phyloP scores from a whole-genome alignment of 2,329 filamentous ascomycete species.

The Thelonectria blattea region DNA sequence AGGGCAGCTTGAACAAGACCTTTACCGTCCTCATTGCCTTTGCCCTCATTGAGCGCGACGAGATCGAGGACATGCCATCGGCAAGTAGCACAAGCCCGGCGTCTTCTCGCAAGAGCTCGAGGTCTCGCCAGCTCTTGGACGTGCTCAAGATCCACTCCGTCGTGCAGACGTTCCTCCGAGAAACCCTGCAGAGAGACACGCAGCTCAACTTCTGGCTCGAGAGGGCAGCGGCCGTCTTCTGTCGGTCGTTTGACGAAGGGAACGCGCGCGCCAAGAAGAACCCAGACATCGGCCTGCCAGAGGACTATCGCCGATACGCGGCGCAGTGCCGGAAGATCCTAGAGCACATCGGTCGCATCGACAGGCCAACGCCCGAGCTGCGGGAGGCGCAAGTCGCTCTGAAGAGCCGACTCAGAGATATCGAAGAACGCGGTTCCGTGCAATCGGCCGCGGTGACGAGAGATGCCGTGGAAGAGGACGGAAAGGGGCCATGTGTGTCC shows the following conservation, averaged over 20 bases:
- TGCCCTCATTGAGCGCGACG: constrained; percentile 35
- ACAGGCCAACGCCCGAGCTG: constrained; percentile 27
- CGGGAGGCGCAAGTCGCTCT: constrained; percentile 20
- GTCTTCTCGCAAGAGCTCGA: constrained; percentile 13
- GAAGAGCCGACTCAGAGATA: constrained; percentile 25
- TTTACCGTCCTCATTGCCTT: constrained; percentile 35
- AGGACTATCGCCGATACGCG: constrained; percentile 34
- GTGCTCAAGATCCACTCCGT: constrained; percentile 34
- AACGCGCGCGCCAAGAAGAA: constrained; percentile 23
- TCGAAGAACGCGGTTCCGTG: constrained; percentile 25
- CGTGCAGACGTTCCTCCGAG: constrained; percentile 34
- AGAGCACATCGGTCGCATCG: constrained; percentile 28
- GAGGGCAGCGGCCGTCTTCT: constrained; percentile 32
- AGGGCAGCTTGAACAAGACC: constrained; percentile 35
- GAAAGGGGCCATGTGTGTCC: constrained; percentile 31
- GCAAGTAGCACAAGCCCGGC: constrained; percentile 17
- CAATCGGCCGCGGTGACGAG: constrained; percentile 28
- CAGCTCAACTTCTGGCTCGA: constrained; percentile 34
- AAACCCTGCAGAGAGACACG: constrained; percentile 26
- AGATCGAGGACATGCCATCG: constrained; percentile 32
- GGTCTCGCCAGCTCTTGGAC: constrained; percentile 28
- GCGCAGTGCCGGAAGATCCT: constrained; percentile 31
- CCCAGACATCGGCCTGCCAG: constrained; percentile 29
- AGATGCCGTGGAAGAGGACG: constrained; percentile 16
- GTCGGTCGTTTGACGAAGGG: constrained; percentile 32